A percentile compares a stretch with the other conserved stretches of the same genome.
Evolutionary conservation across 2,329 filamentous ascomycete species (phyloP).

Genomic region (Diaporthe velutina): DNA sequence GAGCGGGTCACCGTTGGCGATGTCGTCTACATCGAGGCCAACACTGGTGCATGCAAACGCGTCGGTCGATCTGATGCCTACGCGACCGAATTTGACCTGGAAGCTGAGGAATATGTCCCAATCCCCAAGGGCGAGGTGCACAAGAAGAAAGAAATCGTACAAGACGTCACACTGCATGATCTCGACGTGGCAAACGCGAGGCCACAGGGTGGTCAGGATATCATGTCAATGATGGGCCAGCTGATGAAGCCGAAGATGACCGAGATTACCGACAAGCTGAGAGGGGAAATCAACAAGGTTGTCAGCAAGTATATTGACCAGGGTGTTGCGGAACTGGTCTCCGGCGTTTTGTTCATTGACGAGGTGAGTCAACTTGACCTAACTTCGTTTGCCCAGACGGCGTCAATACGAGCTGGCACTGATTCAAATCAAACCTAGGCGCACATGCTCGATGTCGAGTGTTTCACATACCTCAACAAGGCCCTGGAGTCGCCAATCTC

Average conservation of each 20-base stretch:
- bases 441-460: slow-evolving; percentile 99
- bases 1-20: slow-evolving; percentile 96
- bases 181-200: slow-evolving; percentile 95
- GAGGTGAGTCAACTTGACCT: slow-evolving; percentile 72
- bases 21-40: slow-evolving; percentile 99
- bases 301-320: slow-evolving; percentile 99
- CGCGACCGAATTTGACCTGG: slow-evolving; percentile 97
- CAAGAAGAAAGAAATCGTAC: slow-evolving; percentile 99
- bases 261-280: slow-evolving; percentile 97
- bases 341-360: slow-evolving; percentile 97
- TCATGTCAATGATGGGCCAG: slow-evolving; percentile 99
- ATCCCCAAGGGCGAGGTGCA: slow-evolving; percentile 99
- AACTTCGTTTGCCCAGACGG: slow-evolving; percentile 19
- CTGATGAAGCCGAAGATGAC: slow-evolving; percentile 99
- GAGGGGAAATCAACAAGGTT: slow-evolving; percentile 98
- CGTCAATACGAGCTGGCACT: slow-evolving; percentile 33
- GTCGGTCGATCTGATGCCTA: slow-evolving; percentile 97
- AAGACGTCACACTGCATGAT: slow-evolving; percentile 97
- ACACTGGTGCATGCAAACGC: slow-evolving; percentile 97
- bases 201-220: slow-evolving; percentile 97
- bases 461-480: slow-evolving; percentile 98
- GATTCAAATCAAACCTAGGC: slow-evolving; percentile 69
- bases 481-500: slow-evolving; percentile 96
- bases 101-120: slow-evolving; percentile 98
- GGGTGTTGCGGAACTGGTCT: slow-evolving; percentile 97